These are phyloP conservation scores for Mrakia blollopis DNA, from an alignment of 768 basidiomycete genomes.

Conservation along the genomic window DNA sequence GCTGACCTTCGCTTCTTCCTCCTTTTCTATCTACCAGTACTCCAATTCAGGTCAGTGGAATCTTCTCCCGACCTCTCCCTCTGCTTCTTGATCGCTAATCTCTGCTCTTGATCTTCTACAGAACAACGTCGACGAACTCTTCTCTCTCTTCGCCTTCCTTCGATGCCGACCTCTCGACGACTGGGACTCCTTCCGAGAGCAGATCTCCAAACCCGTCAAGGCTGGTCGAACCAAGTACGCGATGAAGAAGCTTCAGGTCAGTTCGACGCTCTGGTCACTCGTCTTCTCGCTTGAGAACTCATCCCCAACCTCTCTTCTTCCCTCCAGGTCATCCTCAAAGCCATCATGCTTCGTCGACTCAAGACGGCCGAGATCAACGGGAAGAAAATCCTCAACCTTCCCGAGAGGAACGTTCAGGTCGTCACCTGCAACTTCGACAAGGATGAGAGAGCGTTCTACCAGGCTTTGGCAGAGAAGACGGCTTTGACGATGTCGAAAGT, in stretches of 20 bases:
- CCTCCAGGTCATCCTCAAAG: conserved; percentile 62
- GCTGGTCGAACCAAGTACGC: conserved; percentile 51
- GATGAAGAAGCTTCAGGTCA: conserved; percentile 32
- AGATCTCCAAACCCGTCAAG: conserved; percentile 76
- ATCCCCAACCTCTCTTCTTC: background rate
- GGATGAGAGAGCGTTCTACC: conserved; percentile 75
- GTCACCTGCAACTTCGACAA: conserved; percentile 71
- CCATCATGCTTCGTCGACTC: conserved; percentile 81
- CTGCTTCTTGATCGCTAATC: conserved; percentile 52
- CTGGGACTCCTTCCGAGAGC: conserved; percentile 69
- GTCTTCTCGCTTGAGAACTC: background rate
- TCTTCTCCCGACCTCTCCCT: conserved; percentile 43
- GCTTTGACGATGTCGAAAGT: conserved; percentile 55
- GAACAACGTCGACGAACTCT: conserved; percentile 86
- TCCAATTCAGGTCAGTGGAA: conserved; percentile 40
- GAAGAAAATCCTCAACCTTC: conserved; percentile 73
- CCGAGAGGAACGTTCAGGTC: conserved; percentile 63
- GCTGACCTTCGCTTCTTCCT: background rate
- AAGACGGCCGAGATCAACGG: conserved; percentile 59
- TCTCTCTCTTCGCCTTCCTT: conserved; percentile 81
- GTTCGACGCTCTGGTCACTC: no score
- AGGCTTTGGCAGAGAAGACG: conserved; percentile 59
- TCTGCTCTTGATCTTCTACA: conserved; percentile 46
- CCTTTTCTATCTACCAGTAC: conserved; percentile 36
- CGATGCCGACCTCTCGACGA: conserved; percentile 70